Conservation (phyloP, 768 basidiomycete species). For the Lepiota subincarnata region DNA sequence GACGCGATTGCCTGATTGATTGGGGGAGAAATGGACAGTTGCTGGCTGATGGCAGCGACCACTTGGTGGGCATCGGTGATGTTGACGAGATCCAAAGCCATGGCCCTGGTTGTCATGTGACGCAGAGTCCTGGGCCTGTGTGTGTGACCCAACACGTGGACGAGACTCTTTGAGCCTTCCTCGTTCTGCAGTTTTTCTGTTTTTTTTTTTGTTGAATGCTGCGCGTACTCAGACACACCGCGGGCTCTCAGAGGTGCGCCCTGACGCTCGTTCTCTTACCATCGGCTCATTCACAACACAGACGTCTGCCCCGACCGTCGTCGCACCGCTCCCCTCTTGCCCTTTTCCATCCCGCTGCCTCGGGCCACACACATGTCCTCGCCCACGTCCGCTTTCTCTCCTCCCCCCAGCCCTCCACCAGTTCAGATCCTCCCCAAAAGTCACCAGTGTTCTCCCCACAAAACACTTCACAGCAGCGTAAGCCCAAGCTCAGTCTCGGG, state of each 20-base stretch:
- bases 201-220: slow-evolving; percentile 12
- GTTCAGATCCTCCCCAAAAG: neutral
- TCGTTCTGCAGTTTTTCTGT: neutral
- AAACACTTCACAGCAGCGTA: slow-evolving; percentile 29
- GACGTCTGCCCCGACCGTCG: neutral
- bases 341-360: neutral
- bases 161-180: neutral
- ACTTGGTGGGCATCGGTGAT: neutral
- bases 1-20: slow-evolving; percentile 14
- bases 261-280: neutral
- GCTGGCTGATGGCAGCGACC: neutral
- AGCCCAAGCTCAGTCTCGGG: slow-evolving; percentile 55
- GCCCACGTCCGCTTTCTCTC: slow-evolving; percentile 11
- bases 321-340: neutral
- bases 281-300: too few relatives aligned
- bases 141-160: neutral
- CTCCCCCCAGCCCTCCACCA: slow-evolving; percentile 13
- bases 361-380: neutral
- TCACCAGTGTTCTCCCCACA: slow-evolving; percentile 13
- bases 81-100: slow-evolving; percentile 3
- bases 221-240: slow-evolving; percentile 15
- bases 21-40: slow-evolving; percentile 9
- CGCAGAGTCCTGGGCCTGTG: too few relatives aligned
- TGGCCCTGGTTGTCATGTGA: too few relatives aligned
- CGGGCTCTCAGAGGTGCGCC: slow-evolving; percentile 13